These are phyloP conservation scores for Saccharata proteae DNA, from an alignment of 2,329 filamentous ascomycete species.

Conservation along the genomic window DNA sequence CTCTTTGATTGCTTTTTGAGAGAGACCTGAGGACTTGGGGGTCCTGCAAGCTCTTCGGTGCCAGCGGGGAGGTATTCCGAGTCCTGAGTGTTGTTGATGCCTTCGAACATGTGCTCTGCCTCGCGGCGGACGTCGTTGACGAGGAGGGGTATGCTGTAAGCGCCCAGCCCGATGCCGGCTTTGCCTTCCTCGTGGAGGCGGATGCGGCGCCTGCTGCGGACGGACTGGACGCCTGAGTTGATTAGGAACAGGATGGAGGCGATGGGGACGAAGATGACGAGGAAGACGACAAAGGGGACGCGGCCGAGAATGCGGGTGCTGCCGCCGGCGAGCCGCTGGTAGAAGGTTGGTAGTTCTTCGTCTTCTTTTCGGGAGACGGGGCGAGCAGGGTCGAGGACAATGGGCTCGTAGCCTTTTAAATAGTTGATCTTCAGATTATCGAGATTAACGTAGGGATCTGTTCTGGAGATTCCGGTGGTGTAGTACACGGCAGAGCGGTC, in stretches of 20 bases:
- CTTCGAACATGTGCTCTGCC: slow-evolving; percentile 68
- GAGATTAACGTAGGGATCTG: slow-evolving; percentile 62
- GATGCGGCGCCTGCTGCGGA: slow-evolving; percentile 63
- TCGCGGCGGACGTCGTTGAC: slow-evolving; percentile 63
- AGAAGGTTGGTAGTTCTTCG: slow-evolving; percentile 20
- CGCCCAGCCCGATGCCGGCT: slow-evolving; percentile 52
- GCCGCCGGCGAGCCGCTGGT: slow-evolving; percentile 22
- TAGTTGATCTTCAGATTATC: slow-evolving; percentile 61
- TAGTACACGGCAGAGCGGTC: slow-evolving; percentile 74
- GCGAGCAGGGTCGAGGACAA: slow-evolving; percentile 58
- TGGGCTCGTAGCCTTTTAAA: slow-evolving; percentile 57
- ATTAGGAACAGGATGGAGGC: slow-evolving; percentile 58
- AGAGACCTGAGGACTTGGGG: slow-evolving; percentile 12
- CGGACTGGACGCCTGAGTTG: slow-evolving; percentile 65
- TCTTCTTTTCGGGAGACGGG: slow-evolving; percentile 42
- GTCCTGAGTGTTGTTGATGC: slow-evolving; percentile 53
- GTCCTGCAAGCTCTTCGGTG: slow-evolving; percentile 29
- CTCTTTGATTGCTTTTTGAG: slow-evolving; percentile 7
- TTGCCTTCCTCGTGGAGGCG: slow-evolving; percentile 61
- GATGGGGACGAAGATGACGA: slow-evolving; percentile 62
- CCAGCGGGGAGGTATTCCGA: slow-evolving; percentile 57
- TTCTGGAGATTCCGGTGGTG: slow-evolving; percentile 65
- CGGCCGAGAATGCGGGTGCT: slow-evolving; percentile 34
- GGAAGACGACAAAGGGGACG: slow-evolving; percentile 51
- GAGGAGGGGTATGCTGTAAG: slow-evolving; percentile 65